Conservation (phyloP, 1,284 basidiomycete species). For the Ceratobasidium sp. region DNA sequence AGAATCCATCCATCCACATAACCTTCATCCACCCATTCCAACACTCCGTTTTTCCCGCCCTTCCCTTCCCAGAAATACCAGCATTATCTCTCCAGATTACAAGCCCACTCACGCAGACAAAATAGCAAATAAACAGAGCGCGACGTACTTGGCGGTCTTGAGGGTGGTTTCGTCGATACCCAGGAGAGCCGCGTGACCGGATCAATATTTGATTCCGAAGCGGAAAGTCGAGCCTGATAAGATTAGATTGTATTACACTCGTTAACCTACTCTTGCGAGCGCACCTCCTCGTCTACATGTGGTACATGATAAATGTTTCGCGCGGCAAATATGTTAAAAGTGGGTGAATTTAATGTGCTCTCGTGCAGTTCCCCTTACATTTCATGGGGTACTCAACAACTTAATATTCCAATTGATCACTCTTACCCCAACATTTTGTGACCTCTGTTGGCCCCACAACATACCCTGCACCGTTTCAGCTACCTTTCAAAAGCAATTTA, state of each 20-base stretch:
- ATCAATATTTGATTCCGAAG: conserved; percentile 24
- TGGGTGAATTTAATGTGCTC: too few relatives aligned
- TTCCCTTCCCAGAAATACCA: neutral
- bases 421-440: too few relatives aligned
- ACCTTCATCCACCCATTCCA: conserved; percentile 11
- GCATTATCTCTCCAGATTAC: neutral
- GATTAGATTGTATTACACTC: conserved; percentile 21
- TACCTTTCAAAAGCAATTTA: too few relatives aligned
- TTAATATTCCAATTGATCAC: too few relatives aligned
- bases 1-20: conserved; percentile 20
- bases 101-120: conserved; percentile 22
- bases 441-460: too few relatives aligned
- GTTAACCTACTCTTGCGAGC: neutral
- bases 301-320: too few relatives aligned
- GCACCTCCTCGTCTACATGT: too few relatives aligned
- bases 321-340: too few relatives aligned
- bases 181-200: conserved; percentile 33
- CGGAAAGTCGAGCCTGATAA: neutral
- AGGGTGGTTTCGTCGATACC: conserved; percentile 47
- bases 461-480: too few relatives aligned
- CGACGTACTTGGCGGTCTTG: conserved; percentile 45
- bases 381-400: too few relatives aligned
- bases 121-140: conserved; percentile 18
- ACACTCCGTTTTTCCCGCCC: neutral
- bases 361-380: too few relatives aligned